Base-by-base conservation (phyloP, 1,284 basidiomycete species). In the Ustilago trichophora region DNA sequence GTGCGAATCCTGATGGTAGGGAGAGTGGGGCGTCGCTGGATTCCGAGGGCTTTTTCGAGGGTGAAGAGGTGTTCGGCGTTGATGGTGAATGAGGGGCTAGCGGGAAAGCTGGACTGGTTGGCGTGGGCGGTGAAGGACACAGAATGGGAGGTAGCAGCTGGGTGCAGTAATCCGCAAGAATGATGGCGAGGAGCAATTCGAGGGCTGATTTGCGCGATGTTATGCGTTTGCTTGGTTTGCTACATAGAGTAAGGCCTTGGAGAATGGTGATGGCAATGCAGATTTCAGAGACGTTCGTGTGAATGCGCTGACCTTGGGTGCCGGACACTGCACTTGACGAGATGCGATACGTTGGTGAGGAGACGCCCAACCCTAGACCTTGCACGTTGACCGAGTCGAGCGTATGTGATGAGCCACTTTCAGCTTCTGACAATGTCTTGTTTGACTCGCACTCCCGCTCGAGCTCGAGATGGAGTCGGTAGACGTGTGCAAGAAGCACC, bases 211-310 rank as follows among this genome's bases (percentile, higher is more conserved):
- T 70, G 35, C 67, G 56, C 26, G 47, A 48, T 4, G 45, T 57
- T 41, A 70, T 65, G 9, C 54, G 49, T 32, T 51, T 56, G 26
- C 40, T 60, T 4, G 45, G 27, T 12, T 29, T 37, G 41, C 53
- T 56, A 46, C 56, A 70, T 5, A 70, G 62, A 6, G 67, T 51
- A 16, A 70, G 57, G 7, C 67, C 67, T 31, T 70, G 67, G 6
- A 70, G 57, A 37, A 70, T 56, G 50, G 60, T 62, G 40, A 70
- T 55, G 38, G 49, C 32, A 29, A 64, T 62, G 32, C 67, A 65
- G 33, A 57, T 43, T 27, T 70, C 62, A 4, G 48, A 48, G 15
- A 57, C 56, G 3, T 36, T 40, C 6, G 36, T 40, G 13, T 45
- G 55, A 6, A 69, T 22, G 7, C 65, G 50, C 21, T 59, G 47